Evolutionary conservation across 257 asterid genomes (phyloP), one percentile per base, ranked within the genome.

Genomic region (Prunella vulgaris): DNA sequence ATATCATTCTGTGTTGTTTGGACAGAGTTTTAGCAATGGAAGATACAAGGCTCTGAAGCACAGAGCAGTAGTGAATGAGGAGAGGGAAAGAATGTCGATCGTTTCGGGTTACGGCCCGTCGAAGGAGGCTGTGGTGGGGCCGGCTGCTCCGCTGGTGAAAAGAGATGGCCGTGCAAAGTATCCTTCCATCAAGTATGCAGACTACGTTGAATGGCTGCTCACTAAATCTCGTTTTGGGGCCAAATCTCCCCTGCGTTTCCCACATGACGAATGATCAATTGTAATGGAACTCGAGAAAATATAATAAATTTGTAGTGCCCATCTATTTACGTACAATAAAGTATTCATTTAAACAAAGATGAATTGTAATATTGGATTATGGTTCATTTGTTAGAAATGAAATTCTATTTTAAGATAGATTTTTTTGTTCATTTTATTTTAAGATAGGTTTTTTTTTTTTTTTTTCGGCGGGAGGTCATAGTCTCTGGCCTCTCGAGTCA

Each of bases 31-130:
- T 27, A 78, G 68, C 35, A 84, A 84, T 9, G 88, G 84, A 46
- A 83, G 71, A 25, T 80, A 64, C 82, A 80, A 80, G 77, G 77
- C 84, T 46, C 78, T 70, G 51, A 60, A 35, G 74, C 88, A 83
- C 30, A 74, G 84, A 35, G 88, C 88, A 0, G 82, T 78, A 0
- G 79, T 83, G 79, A 83, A 76, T 5, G 64, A 72, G 28, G 21
- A 74, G 1, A 48, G 32, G 13, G 79, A 75, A 6, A 76, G 85
- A 14, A 46, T 80, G 48, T 87, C 96, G 6, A 21, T 89, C 1
- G 87, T 69, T 2, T 20, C 83, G 21, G 71, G 84, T 10, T 83
- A 85, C 20, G 94, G 92, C 3, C 92, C 90, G n/a, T 73, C 81
- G 5, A 68, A 49, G 38, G 88, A 86, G 17, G 77, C 79, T 7